Base-by-base conservation (phyloP, 352 stramenopile genomes). In the Globisporangium radiosum region DNA sequence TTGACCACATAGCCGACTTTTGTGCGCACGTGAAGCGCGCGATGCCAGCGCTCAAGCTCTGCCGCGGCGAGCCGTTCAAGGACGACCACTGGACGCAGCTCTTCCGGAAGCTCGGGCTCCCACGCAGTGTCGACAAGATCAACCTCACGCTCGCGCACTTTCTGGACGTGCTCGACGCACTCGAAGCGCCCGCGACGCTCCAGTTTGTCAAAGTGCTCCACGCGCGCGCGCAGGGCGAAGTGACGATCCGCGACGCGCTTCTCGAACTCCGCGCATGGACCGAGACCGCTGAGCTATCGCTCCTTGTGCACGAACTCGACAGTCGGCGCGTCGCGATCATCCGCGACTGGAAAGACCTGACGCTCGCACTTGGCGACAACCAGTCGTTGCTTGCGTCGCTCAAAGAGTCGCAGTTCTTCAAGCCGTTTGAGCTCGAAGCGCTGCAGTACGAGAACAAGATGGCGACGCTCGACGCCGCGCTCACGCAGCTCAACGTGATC, bases 331-430 rank as follows among this genome's bases (percentile, higher is more conserved):
- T 95, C 5, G 76, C 83, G 6, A 95, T 98, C 59, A 98, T 98
- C 70, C 96, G 96, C 53, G 93, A 98, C 65, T 98, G 95, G 92
- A 97, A 97, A 53, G 92, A 98, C 45, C 70, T 98, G 17, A 95
- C 93, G n/a, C 75, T 98, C 6, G 90, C 93, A 17, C 65, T 98
- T 2, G 95, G 92, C 0, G 95, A 98, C 70, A 98, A 98, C 63
- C 95, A 98, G 66, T 96, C 81, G 14, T 73, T 98, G 11, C 66
- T 98, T 5, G 87, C 84, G 1, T 98, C 92, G 33, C 75, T 98
- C 4, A 98, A 98, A 54, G 94, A 98, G 60, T 98, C 90, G 17
- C 90, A 94, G 49, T 98, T 98, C 70, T 98, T 98, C 75, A 97
- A 96, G 51, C 76, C 90, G 4, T 98, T 98, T 63, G 89, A 95